Conservation (phyloP, 306 rosid species). For the Dalbergia cochinchinensis region DNA sequence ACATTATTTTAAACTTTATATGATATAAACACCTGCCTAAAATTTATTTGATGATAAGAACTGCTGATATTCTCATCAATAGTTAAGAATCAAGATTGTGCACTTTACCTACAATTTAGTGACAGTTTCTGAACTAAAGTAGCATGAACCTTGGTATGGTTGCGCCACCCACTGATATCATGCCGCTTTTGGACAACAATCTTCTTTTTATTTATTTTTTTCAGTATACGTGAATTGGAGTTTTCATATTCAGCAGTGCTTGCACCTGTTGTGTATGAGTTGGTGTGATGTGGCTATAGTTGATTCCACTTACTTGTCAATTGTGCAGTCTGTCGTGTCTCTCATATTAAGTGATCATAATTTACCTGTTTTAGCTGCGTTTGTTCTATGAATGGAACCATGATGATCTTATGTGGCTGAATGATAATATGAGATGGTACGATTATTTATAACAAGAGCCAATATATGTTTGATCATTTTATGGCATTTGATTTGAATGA, state of each 20-base stretch:
- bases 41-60: too few relatives aligned
- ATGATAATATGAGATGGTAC: conserved; percentile 1
- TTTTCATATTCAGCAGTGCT: not conserved
- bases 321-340: not conserved
- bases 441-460: not conserved
- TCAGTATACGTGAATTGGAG: too few relatives aligned
- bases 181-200: not conserved
- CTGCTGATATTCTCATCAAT: too few relatives aligned
- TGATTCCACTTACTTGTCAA: not conserved
- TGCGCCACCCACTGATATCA: not conserved
- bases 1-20: too few relatives aligned
- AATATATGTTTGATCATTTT: not conserved
- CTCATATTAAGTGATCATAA: not conserved
- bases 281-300: not conserved
- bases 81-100: too few relatives aligned
- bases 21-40: too few relatives aligned
- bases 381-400: not conserved
- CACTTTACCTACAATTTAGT: too few relatives aligned
- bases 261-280: not conserved
- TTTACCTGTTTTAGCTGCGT: not conserved
- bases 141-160: not conserved
- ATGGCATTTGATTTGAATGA: not conserved
- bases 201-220: not conserved
- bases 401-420: conserved; percentile 22
- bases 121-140: not conserved